Base-by-base conservation (phyloP, 2,329 filamentous ascomycete genomes). In the Diplocarpon rosae region DNA sequence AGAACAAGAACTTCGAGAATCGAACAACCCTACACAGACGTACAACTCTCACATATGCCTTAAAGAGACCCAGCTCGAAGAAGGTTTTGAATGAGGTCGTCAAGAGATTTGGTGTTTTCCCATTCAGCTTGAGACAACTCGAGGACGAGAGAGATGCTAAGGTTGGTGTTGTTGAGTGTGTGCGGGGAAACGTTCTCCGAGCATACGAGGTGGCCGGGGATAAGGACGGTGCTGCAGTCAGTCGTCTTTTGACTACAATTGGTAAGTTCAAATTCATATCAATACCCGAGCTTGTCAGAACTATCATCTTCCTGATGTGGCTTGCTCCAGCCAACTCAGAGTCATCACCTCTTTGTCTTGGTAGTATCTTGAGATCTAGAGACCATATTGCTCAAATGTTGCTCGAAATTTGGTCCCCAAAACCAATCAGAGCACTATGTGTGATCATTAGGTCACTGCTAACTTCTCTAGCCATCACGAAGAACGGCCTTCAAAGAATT, bases 61-160 rank as follows among this genome's bases (percentile, higher is more conserved):
- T 98, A 55, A 98, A 96, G 80, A 83, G 92, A 56, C 87, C 87
- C 49, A 94, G 86, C 55, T 95, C 90, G 42, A 80, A 90, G 63
- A 86, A 93, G 68, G 83, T 90, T 39, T 75, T 96, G 42, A 94
- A 89, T 37, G 92, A 96, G 70, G 83, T 95, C 50, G 83, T 93
- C 65, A 93, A 90, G 80, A 95, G 90, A 72, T 98, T 96, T 62
- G 89, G 90, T 54, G 87, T 79, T 51, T 98, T 98, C 76, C 92
- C 92, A 58, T 98, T 98, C 78, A 94, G 86, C 69, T 75, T 96
- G 71, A 79, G 92, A 62, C 92, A 98, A 71, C 78, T 98, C 51
- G 90, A 95, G 52, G 90, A 96, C 60, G 92, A 98, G 76, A 83
- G 90, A 62, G 81, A 89, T 54, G 92, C 87, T 48, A 85, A 96